Evolutionary conservation across 108 stramenopile species (phyloP), one percentile per base, ranked within the genome.

Genomic region (Stephanodiscus triporus): DNA sequence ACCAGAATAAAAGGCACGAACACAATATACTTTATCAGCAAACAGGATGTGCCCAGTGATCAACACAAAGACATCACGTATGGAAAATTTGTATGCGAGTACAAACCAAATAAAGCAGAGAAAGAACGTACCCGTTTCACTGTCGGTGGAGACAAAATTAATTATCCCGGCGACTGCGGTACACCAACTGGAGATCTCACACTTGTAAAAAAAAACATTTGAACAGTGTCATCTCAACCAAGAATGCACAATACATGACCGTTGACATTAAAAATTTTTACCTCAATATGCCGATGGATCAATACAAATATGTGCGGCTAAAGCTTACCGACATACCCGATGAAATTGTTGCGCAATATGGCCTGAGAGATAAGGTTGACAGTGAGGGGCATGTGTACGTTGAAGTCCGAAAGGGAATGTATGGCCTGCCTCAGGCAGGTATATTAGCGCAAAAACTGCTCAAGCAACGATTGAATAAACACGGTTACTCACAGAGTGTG

Each of bases 391-490:
- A 49, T 20, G 38, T 75, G 0, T 70, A 80, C 48, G 4, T 70
- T 14, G 57, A 72, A 53, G 56, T 73, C 9, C 13, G 11, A 13
- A 56, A 53, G 26, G 84, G 84, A 2, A 87, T 87, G 84, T 87
- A 84, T 29, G 82, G 82, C 2, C 63, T 84, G 5, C 76, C 80
- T 2, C 88, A 88, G 64, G 70, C 87, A 19, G 85, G 88, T 0
- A 16, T 36, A 19, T 17, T 88, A 14, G 77, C 88, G 22, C 16
- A 75, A 0, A 1, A 40, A 22, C 61, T 45, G 0, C 20, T 70
- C 1, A 51, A 51, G 30, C 6, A 60, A 22, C 69, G 47, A 19
- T 50, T 70, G 2, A 65, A 19, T 8, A 11, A 19, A 0, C 32
- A 63, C 20, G 84, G 85, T 0, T 85, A 85, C 36, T 24, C 48